Percentiles rank a stretch among this genome's conserved stretches.
These are phyloP conservation scores for Aspergillus olivimuriae DNA, from an alignment of 495 filamentous ascomycete genomes.

Conservation along the genomic window DNA sequence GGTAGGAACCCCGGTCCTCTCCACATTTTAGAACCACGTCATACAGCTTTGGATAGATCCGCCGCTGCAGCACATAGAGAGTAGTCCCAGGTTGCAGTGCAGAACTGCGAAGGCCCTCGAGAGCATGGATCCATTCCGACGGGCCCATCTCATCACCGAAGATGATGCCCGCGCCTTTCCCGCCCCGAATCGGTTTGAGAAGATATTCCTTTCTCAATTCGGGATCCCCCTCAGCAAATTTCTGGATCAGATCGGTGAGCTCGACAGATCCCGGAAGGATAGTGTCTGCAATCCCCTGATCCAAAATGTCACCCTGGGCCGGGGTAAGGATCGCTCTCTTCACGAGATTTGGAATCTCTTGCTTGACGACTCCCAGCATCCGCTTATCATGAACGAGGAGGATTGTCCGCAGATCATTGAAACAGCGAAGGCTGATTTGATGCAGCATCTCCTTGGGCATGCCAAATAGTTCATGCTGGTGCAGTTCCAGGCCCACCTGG, in stretches of 20 bases:
- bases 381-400: slow-evolving; percentile 41
- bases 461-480: slow-evolving; percentile 31
- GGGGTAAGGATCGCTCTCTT: slow-evolving; percentile 15
- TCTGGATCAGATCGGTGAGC: slow-evolving; percentile 8
- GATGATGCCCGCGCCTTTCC: slow-evolving; percentile 36
- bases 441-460: slow-evolving; percentile 23
- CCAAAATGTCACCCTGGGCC: slow-evolving; percentile 20
- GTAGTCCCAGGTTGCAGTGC: slow-evolving; percentile 4
- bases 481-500: slow-evolving; percentile 37
- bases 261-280: slow-evolving; percentile 17
- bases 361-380: slow-evolving; percentile 34
- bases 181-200: slow-evolving; percentile 32
- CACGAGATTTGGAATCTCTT: slow-evolving; percentile 29
- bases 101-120: slow-evolving; percentile 11
- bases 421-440: slow-evolving; percentile 26
- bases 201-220: slow-evolving; percentile 24
- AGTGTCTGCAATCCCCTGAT: slow-evolving; percentile 16
- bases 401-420: slow-evolving; percentile 39
- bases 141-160: slow-evolving; percentile 31
- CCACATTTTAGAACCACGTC: slow-evolving; percentile 15
- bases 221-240: neutral
- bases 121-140: slow-evolving; percentile 17
- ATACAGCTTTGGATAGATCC: slow-evolving; percentile 17
- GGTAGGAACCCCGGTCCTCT: slow-evolving; percentile 2
- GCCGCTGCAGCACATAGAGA: slow-evolving; percentile 25